These are phyloP conservation scores for Globisporangium uncinulatum DNA, from an alignment of 352 stramenopile species.

Conservation along the genomic window DNA sequence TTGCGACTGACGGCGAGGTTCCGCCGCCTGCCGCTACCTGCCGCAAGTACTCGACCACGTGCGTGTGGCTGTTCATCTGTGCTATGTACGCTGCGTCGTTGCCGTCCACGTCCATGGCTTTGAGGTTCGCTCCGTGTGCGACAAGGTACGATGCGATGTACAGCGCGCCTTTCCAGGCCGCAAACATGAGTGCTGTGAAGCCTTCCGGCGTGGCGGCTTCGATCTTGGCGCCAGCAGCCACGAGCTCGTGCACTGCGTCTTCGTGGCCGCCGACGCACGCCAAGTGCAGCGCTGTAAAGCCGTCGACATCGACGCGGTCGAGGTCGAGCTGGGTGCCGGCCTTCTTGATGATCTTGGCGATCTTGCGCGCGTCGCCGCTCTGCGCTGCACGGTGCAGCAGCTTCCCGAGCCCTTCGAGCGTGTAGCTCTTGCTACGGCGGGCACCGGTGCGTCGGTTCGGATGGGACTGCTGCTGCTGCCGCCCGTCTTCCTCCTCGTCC, in stretches of 20 bases:
- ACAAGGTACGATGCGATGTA: conserved; percentile 33
- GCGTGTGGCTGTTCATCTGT: conserved; percentile 39
- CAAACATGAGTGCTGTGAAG: conserved; percentile 55
- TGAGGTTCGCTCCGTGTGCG: conserved; percentile 26
- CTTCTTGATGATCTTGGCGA: conserved; percentile 38
- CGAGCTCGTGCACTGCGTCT: conserved; percentile 34
- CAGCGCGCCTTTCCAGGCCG: conserved; percentile 34
- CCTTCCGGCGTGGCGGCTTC: conserved; percentile 41
- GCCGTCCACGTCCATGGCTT: conserved; percentile 38
- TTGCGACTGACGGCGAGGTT: neutral
- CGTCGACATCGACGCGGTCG: conserved; percentile 39
- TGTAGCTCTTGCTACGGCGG: conserved; percentile 6
- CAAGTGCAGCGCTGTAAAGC: conserved; percentile 57
- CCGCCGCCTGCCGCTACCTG: neutral
- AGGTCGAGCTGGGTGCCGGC: conserved; percentile 17
- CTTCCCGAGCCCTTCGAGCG: conserved; percentile 18
- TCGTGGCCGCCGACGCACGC: conserved; percentile 46
- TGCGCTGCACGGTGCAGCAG: conserved; percentile 41
- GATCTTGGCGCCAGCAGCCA: conserved; percentile 32
- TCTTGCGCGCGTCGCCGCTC: conserved; percentile 36
- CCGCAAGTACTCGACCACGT: conserved; percentile 36
- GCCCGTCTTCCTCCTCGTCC: conserved; percentile 25
- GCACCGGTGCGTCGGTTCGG: neutral
- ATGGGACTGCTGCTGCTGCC: neutral
- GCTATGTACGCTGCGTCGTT: conserved; percentile 48